Evolutionary conservation across 2,329 filamentous ascomycete genomes (phyloP), one percentile per base, ranked within the genome.

Genomic region (Parastagonospora nodorum): DNA sequence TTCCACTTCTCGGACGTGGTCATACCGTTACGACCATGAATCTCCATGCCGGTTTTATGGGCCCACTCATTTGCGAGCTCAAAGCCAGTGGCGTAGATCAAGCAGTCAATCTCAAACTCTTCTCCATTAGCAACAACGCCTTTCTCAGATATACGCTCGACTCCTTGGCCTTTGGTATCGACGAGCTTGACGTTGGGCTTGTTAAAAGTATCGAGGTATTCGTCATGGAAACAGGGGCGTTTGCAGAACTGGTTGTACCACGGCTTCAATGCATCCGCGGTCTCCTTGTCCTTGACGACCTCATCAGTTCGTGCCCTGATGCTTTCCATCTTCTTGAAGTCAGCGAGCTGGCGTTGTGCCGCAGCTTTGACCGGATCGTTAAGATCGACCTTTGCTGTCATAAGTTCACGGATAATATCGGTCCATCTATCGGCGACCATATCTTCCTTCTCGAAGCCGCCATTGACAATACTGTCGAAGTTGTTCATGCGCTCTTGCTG

Each of bases 201-300:
- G 68, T 88, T 88, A 76, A 87, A 88, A 0, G 79, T 58, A 5
- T 75, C 61, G 0, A 88, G 77, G 60, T 85, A 87, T 8, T 80
- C 76, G 60, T 87, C 82, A 68, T 83, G 82, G 69, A 86, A 87
- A 37, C 76, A 80, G 0, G 85, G 84, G 0, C 85, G 79, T 67
- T 88, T 88, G 74, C 85, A 88, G 79, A 82, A 86, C 0, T 71
- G 68, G 0, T 81, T 78, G 61, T 87, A 88, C 82, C 82, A 86
- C 0, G 83, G 74, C 61, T 84, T 82, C 5, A 87, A 75, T 3
- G 69, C 75, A 29, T 77, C 75, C 0, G 84, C 84, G 0, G 78
- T 82, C 1, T 67, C 67, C 11, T 69, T 67, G 55, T 87, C 78
- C 33, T 78, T 66, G 16, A 87, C 83, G 15, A 80, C 67, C 0